Evolutionary conservation across 2,329 filamentous ascomycete species (phyloP), one percentile per base, ranked within the genome.

Genomic region (Cryphonectria carpinicola): DNA sequence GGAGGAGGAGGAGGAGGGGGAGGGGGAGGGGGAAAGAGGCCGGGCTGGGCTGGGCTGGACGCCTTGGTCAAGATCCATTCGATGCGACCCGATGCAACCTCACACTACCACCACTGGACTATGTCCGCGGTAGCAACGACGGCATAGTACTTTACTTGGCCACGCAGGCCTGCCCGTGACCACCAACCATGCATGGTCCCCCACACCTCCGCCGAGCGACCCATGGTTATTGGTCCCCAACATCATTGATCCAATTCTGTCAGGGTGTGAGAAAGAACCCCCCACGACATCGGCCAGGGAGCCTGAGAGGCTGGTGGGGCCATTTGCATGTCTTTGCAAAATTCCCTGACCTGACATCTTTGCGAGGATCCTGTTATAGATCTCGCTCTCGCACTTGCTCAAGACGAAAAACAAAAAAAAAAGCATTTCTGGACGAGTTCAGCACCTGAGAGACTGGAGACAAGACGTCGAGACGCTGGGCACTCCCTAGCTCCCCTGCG

Each of bases 1-100:
- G 6, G 52, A 13, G 11, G 52, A 1, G 8, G 19, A 25, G 13
- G 28, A 32, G 25, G 54, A 58, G 28, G 14, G 5, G n/a, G 13
- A 2, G 28, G 4, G 1, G 6, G 52, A 13, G 11, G 52, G 4
- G 8, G 19, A 25, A 19, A 13, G 49, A 25, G 43, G 17, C 46
- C 22, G 22, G 46, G 13, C 54, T 58, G 28, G 54, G 25, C 54
- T 58, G 54, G 25, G 25, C 54, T 58, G 54, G 54, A 32, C 54
- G 54, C 54, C 54, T 58, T 32, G 14, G 25, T 35, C 14, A 8
- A 64, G 35, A 25, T 28, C 19, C 61, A 41, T n/a, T 28, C 41
- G 35, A 43, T 64, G 54, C 54, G 54, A 58, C 54, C 41, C 39
- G 46, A 65, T 65, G 62, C 46, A 11, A 65, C 62, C 39, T 65